Conservation (phyloP, 345 rosid species). For the Sisymbrium irio region DNA sequence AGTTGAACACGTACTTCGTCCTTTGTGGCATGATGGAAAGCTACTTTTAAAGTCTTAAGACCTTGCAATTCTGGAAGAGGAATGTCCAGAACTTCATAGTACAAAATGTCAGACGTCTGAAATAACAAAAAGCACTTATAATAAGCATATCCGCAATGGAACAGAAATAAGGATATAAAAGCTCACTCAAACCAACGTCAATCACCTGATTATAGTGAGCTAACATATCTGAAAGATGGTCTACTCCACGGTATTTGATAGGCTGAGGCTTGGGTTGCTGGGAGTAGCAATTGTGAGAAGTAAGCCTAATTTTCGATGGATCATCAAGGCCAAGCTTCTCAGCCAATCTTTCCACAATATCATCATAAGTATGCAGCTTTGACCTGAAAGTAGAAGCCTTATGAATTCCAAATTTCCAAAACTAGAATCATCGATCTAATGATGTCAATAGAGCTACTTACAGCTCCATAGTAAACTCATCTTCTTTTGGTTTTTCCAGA, state of each 20-base stretch:
- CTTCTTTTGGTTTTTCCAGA: conserved; percentile 87
- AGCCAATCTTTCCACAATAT: conserved; percentile 87
- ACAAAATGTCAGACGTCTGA: conserved; percentile 92
- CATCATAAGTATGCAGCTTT: conserved; percentile 80
- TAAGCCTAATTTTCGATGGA: conserved; percentile 86
- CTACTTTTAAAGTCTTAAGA: conserved; percentile 87
- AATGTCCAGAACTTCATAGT: conserved; percentile 95
- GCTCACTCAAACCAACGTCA: background rate
- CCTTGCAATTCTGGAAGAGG: conserved; percentile 98
- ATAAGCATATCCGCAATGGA: conserved; percentile 8
- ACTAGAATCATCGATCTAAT: background rate
- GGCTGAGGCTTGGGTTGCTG: conserved; percentile 98
- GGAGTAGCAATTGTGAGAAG: conserved; percentile 98
- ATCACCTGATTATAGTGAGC: conserved; percentile 89
- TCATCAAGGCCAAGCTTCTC: conserved; percentile 77
- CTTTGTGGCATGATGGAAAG: conserved; percentile 75
- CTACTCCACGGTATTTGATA: conserved; percentile 82
- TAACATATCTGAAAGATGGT: conserved; percentile 88
- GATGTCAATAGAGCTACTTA: conserved; percentile 43
- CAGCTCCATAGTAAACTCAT: conserved; percentile 83
- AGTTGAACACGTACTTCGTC: conserved; percentile 59
- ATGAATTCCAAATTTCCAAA: conserved; percentile 17
- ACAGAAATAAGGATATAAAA: background rate
- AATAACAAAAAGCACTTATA: conserved; percentile 22
- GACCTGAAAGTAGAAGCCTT: conserved; percentile 58